These are phyloP conservation scores for Hyparrhenia diplandra DNA, from an alignment of 176 grass and related monocot genomes.

Conservation along the genomic window DNA sequence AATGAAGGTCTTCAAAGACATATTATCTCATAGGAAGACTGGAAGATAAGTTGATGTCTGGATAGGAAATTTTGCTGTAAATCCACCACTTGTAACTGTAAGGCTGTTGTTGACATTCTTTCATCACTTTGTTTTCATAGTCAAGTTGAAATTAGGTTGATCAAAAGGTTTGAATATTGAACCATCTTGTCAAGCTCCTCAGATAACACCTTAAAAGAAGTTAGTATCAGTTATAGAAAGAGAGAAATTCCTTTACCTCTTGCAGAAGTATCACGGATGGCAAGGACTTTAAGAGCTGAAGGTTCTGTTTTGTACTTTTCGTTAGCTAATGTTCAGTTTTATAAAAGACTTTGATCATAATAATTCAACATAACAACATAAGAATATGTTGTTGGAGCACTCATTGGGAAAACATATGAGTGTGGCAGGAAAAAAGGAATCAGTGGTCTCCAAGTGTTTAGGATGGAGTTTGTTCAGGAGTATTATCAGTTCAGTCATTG, in stretches of 20 bases:
- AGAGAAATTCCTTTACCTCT: background rate
- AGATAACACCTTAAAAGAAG: constrained; percentile 9
- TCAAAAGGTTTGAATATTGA: constrained; percentile 25
- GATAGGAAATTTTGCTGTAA: constrained; percentile 35
- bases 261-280: background rate
- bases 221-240: constrained; percentile 21
- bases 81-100: constrained; percentile 40
- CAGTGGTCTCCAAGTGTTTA: background rate
- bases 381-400: background rate
- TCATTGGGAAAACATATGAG: background rate
- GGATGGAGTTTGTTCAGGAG: background rate
- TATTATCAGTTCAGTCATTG: background rate
- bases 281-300: background rate
- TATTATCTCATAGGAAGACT: constrained; percentile 45
- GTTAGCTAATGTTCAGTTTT: background rate
- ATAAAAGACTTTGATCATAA: background rate
- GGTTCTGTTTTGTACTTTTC: background rate
- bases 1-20: constrained; percentile 50
- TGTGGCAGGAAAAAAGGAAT: background rate
- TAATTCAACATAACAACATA: background rate
- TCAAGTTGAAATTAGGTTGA: constrained; percentile 15
- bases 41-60: constrained; percentile 35
- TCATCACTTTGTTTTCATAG: constrained; percentile 10
- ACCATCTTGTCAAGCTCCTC: background rate
- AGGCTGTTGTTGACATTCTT: constrained; percentile 39